These are phyloP conservation scores for Alternaria gaisen DNA, from an alignment of 2,329 filamentous ascomycete species.

Conservation along the genomic window DNA sequence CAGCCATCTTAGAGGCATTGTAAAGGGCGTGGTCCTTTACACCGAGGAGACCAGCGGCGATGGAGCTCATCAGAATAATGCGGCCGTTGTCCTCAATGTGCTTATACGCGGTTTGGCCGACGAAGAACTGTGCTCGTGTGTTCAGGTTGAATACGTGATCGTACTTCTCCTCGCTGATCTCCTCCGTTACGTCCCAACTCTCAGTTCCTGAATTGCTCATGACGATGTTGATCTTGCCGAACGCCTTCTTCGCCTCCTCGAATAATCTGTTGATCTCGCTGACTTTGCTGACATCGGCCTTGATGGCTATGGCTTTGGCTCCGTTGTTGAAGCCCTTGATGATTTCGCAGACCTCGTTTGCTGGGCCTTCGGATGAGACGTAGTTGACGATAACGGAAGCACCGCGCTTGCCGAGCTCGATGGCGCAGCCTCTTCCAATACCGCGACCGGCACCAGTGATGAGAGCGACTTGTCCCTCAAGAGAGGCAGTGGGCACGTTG, in stretches of 20 bases:
- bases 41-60: slow-evolving; percentile 72
- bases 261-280: slow-evolving; percentile 68
- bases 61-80: slow-evolving; percentile 78
- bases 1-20: slow-evolving; percentile 75
- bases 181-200: slow-evolving; percentile 72
- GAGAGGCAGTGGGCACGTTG: slow-evolving; percentile 58
- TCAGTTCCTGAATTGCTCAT: slow-evolving; percentile 69
- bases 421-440: slow-evolving; percentile 71
- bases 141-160: slow-evolving; percentile 76
- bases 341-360: slow-evolving; percentile 58
- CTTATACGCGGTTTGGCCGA: slow-evolving; percentile 77
- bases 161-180: slow-evolving; percentile 74
- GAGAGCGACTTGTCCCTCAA: slow-evolving; percentile 65
- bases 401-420: slow-evolving; percentile 72
- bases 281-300: slow-evolving; percentile 65
- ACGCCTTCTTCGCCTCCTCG: slow-evolving; percentile 53
- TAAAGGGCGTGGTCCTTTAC: slow-evolving; percentile 77
- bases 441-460: slow-evolving; percentile 71
- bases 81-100: slow-evolving; percentile 74
- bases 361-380: slow-evolving; percentile 62
- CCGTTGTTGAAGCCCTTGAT: slow-evolving; percentile 59
- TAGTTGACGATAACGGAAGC: slow-evolving; percentile 73
- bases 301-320: slow-evolving; percentile 65
- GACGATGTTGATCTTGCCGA: slow-evolving; percentile 58
- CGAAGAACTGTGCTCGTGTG: slow-evolving; percentile 77